Evolutionary conservation across 768 basidiomycete species (phyloP), one percentile per base, ranked within the genome.

Genomic region (Boletellus ananiceps): DNA sequence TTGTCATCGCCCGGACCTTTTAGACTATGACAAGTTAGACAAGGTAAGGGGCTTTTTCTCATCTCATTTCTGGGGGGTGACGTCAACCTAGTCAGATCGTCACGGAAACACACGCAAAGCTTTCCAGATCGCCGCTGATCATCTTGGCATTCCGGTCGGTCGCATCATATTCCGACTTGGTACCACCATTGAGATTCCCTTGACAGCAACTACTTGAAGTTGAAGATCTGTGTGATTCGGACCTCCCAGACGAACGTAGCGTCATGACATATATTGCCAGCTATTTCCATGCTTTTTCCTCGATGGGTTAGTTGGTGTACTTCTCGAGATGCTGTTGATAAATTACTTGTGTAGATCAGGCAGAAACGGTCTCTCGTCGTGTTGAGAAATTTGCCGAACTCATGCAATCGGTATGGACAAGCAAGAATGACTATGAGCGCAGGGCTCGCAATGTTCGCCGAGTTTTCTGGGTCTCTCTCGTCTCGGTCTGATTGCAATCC

Each of bases 211-310:
- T 99, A 4, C 79, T 99, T 16, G 96, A 99, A 76, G 95, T 98
- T 0, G 86, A 92, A 47, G 96, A 99, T 74, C 68, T 99, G 27
- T 94, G 92, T 57, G 92, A 93, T 61, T 81, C 84, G 0, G 74
- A 74, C n/a, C 80, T 78, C 40, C 95, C 95, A 0, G 96, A 99
- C 66, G 96, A 99, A 69, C 84, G 93, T 33, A 92, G 88, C 67
- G 90, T 97, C 11, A 97, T 97, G 92, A 97, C 93, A 5, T 98
- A 97, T 57, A 87, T 99, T 40, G 96, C 96, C 31, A 90, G 90
- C 59, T 98, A 79, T 70, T 99, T 99, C 76, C 96, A 98, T 64
- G 94, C 95, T 0, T 99, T 99, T 67, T 95, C 93, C 0, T 85
- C 90, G 0, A 94, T 96, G 86, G 92, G 94, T 94, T 56, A 44